Evolutionary conservation across 2,329 filamentous ascomycete species (phyloP).

Genomic region (Pseudocercospora cruenta): DNA sequence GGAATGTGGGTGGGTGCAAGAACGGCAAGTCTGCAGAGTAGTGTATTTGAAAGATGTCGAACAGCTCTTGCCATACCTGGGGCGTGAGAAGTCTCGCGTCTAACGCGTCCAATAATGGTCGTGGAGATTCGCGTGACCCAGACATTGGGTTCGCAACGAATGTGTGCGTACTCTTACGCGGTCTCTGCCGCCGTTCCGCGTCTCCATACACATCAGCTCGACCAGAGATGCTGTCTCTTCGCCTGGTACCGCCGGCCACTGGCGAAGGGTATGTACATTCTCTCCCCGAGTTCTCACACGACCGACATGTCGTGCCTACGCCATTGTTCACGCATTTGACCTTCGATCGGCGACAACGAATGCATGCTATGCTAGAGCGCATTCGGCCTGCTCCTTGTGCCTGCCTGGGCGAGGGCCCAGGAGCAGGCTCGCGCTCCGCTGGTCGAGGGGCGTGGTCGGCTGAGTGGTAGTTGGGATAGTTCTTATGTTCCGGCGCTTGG

Average conservation of each 20-base stretch:
- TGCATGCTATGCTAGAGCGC: slow-evolving; percentile 79
- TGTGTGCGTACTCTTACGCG: slow-evolving; percentile 44
- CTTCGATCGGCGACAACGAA: slow-evolving; percentile 76
- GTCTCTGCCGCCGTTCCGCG: slow-evolving; percentile 37
- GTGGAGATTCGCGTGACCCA: slow-evolving; percentile 50
- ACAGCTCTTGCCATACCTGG: slow-evolving; percentile 69
- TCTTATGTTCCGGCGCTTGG: slow-evolving; percentile 21
- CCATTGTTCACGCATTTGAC: slow-evolving; percentile 85
- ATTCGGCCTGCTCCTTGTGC: slow-evolving; percentile 50
- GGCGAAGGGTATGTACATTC: slow-evolving; percentile 72
- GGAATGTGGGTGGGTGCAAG: slow-evolving; percentile 67
- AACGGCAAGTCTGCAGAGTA: slow-evolving; percentile 75
- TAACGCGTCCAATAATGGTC: slow-evolving; percentile 60
- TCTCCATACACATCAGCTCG: slow-evolving; percentile 31
- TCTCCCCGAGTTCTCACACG: slow-evolving; percentile 71
- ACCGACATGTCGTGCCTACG: slow-evolving; percentile 70
- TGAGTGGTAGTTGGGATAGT: slow-evolving; percentile 4
- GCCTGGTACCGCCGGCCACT: slow-evolving; percentile 41
- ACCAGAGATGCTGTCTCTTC: slow-evolving; percentile 32
- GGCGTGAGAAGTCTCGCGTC: slow-evolving; percentile 65
- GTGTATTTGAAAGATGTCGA: slow-evolving; percentile 71
- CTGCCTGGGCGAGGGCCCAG: slow-evolving; percentile 36
- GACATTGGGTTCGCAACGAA: slow-evolving; percentile 41
- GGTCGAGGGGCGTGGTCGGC: slow-evolving; percentile 20
- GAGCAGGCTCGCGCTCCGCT: slow-evolving; percentile 23